phyloP scores from a whole-genome alignment of 2,329 filamentous ascomycete species.

The Capronia coronata region DNA sequence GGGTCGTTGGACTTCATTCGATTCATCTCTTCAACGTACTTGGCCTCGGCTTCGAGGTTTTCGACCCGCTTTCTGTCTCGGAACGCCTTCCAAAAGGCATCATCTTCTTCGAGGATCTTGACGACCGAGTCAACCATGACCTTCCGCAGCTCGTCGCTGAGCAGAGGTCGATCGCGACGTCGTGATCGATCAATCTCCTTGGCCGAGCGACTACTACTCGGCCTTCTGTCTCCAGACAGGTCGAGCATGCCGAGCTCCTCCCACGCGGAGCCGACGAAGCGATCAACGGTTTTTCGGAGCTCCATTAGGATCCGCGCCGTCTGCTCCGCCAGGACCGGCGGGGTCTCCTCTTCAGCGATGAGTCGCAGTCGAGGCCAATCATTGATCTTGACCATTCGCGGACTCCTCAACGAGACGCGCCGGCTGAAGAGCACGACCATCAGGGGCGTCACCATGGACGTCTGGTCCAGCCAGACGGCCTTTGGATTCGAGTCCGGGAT shows the following conservation, averaged over 20 bases:
- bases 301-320: constrained; percentile 18
- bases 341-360: constrained; percentile 1
- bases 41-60: constrained; percentile 1
- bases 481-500: constrained; percentile 3
- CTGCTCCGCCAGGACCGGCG: background rate
- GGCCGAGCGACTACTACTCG: background rate
- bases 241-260: constrained; percentile 3
- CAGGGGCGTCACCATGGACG: constrained; percentile 23
- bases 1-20: background rate
- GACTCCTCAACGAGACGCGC: constrained; percentile 2
- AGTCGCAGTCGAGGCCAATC: constrained; percentile 16
- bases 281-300: constrained; percentile 23
- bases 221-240: background rate
- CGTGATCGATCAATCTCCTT: background rate
- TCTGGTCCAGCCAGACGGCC: constrained; percentile 17
- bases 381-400: constrained; percentile 17
- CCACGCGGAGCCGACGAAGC: constrained; percentile 17
- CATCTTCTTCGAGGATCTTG: constrained; percentile 15
- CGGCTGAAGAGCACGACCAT: constrained; percentile 20
- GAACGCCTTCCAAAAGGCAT: constrained; percentile 10
- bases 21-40: background rate
- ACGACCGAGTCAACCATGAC: constrained; percentile 18
- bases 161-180: too few species aligned
- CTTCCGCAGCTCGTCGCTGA: constrained; percentile 5
- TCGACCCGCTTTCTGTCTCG: constrained; percentile 3